Evolutionary conservation across 371 early-diverging fungal genomes (phyloP), one percentile per base, ranked within the genome.

Genomic region (Mucor mucedo): DNA sequence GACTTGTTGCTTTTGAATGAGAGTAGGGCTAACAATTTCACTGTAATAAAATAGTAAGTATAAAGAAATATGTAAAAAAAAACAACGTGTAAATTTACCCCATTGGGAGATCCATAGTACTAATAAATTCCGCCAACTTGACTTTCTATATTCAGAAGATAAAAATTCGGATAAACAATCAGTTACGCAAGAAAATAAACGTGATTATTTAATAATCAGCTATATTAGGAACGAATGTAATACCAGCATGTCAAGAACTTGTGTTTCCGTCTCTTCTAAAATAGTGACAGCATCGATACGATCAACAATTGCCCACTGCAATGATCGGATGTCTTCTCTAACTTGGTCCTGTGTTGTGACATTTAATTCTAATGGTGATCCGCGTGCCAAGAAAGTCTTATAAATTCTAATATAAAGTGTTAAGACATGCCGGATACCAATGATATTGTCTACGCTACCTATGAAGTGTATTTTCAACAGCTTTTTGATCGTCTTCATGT

Each of bases 201-300:
- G 60, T 52, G 16, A 42, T 35, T 21, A 14, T 7, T 29, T 44
- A 14, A 29, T 29, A 42, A 30, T 4, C 9, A 5, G 5, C 50
- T 45, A 16, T 6, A 49, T 59, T 39, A 42, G 54, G 40, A 55
- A 45, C 13, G 16, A 40, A 54, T 57, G 54, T 66, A 45, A 57
- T 71, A 71, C 72, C 56, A 71, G 64, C 55, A 71, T 64, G 62
- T 61, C 72, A 60, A 68, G 32, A n/a, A 68, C 65, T 62, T 71
- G 68, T 55, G 54, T 42, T 59, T 71, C 72, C 48, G 72, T 71
- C 39, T 71, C 72, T 65, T 68, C 62, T 47, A 71, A 11, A 29
- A 71, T 71, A 16, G 60, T 58, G 27, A 68, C 65, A 48, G 72
- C 72, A 32, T 64, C 61, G 42, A 61, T 50, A 16, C 61, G 50